Conservation (phyloP, 2,329 filamentous ascomycete genomes). For the Colletotrichum agaves region DNA sequence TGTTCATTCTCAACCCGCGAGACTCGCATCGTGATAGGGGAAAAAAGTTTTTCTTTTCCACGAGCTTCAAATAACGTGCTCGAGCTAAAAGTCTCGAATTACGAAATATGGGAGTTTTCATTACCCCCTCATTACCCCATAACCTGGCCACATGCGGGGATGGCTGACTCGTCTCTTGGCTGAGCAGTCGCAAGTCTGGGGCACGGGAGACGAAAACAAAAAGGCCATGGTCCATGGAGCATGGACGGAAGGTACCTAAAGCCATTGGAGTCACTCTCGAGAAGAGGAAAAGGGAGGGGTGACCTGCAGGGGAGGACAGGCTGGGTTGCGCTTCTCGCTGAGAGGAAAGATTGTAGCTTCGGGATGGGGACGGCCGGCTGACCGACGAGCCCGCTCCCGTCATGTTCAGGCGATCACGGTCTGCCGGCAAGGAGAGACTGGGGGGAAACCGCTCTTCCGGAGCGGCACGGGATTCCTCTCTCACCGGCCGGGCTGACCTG, state of each 20-base stretch:
- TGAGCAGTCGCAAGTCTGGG: slow-evolving; percentile 26
- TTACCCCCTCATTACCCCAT: slow-evolving; percentile 38
- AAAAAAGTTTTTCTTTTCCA: slow-evolving; percentile 8
- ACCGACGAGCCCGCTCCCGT: slow-evolving; percentile 18
- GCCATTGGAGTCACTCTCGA: not conserved
- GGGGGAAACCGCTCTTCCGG: not conserved
- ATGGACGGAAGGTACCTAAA: not conserved
- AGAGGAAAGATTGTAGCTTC: not conserved
- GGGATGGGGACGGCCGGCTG: slow-evolving; percentile 6
- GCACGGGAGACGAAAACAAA: slow-evolving; percentile 13
- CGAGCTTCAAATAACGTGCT: slow-evolving; percentile 33
- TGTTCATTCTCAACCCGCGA: not conserved
- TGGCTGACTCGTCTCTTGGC: slow-evolving; percentile 36
- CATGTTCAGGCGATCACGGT: slow-evolving; percentile 27
- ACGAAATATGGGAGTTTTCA: slow-evolving; percentile 36
- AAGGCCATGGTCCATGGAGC: not conserved
- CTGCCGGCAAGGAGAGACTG: slow-evolving; percentile 16
- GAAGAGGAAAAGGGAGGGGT: not conserved
- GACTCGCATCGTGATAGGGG: slow-evolving; percentile 16
- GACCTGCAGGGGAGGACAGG: slow-evolving; percentile 4
- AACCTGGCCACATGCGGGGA: slow-evolving; percentile 36
- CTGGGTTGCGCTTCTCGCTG: not conserved
- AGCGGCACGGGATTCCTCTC: slow-evolving; percentile 12
- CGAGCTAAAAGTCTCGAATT: slow-evolving; percentile 33
- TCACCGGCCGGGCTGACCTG: slow-evolving; percentile 20